Base-by-base conservation (phyloP, 495 filamentous ascomycete genomes). In the Penicillium antarcticum region DNA sequence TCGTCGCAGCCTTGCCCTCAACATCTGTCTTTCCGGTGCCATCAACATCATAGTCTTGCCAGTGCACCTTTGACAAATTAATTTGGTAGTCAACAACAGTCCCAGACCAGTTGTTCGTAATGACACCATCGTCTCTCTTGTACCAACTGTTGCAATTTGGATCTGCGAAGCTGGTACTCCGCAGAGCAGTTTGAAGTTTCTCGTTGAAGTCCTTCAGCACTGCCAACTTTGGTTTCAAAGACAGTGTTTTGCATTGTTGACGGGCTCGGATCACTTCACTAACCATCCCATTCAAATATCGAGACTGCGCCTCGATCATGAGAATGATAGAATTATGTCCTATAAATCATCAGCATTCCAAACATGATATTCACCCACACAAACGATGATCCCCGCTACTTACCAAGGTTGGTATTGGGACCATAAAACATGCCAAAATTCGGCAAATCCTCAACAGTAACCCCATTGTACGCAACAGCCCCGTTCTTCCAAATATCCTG, bases 351-450 rank as follows among this genome's bases (percentile, higher is more conserved):
- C 26, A 60, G 29, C 34, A 33, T 19, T 7, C 2, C 18, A 3
- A 18, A n/a, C 0, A 2, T 0, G 8, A n/a, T 5, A 11, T 23
- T 19, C 33, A 17, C 13, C 5, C 7, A 7, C 4, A 37, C 29
- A 39, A 7, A 13, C n/a, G 14, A 44, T n/a, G n/a, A 32, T 5
- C 7, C 0, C 14, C 8, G 10, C 4, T 13, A 59, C 63, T 63
- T 19, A 63, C 71, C 73, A 14, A 85, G 69, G 36, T 80, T 83
- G 4, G 78, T 83, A 41, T 82, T 82, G 3, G 80, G 80, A 2
- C 78, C 78, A 55, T 80, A 81, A 16, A 82, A 67, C 71, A 84
- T 81, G 23, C 71, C 73, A 51, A 83, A 84, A 51, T 84, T 83
- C 4, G 79, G 79, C 34, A 83, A 56, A 16, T 68, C 67, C 24